These are phyloP conservation scores for Spizellomyces punctatus DNA, from an alignment of 192 early-diverging fungal species.

Conservation along the genomic window DNA sequence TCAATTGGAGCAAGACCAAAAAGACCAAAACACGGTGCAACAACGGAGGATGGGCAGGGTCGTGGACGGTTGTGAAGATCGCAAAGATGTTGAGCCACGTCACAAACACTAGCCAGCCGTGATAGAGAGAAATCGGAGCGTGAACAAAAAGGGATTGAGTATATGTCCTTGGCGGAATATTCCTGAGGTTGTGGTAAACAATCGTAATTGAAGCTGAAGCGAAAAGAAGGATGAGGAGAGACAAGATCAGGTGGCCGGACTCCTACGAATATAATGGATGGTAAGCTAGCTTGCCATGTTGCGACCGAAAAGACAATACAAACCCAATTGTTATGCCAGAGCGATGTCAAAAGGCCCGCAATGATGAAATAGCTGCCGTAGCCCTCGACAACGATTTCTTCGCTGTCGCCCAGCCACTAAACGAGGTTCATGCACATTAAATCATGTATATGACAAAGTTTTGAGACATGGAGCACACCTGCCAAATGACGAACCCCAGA, in stretches of 20 bases:
- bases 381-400: slow-evolving; percentile 59
- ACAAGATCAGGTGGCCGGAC: slow-evolving; percentile 52
- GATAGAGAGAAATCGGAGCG: slow-evolving; percentile 67
- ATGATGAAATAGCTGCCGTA: slow-evolving; percentile 67
- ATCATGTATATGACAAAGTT: not conserved
- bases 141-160: slow-evolving; percentile 58
- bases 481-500: slow-evolving; percentile 65
- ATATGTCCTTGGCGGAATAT: slow-evolving; percentile 30
- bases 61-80: slow-evolving; percentile 48
- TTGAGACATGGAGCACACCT: slow-evolving; percentile 30
- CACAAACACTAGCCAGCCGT: slow-evolving; percentile 66
- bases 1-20: slow-evolving; percentile 55
- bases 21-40: slow-evolving; percentile 51
- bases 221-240: slow-evolving; percentile 59
- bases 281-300: not conserved
- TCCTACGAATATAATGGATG: slow-evolving; percentile 15
- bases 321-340: slow-evolving; percentile 67
- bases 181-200: slow-evolving; percentile 49
- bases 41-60: slow-evolving; percentile 42
- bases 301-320: slow-evolving; percentile 21
- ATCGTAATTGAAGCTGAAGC: slow-evolving; percentile 58
- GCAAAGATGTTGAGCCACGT: slow-evolving; percentile 63
- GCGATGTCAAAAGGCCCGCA: slow-evolving; percentile 55
- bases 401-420: slow-evolving; percentile 43
- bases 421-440: not conserved